Conservation (phyloP, 805 yeast species). For the Saccharomycopsis synnaedendra region DNA sequence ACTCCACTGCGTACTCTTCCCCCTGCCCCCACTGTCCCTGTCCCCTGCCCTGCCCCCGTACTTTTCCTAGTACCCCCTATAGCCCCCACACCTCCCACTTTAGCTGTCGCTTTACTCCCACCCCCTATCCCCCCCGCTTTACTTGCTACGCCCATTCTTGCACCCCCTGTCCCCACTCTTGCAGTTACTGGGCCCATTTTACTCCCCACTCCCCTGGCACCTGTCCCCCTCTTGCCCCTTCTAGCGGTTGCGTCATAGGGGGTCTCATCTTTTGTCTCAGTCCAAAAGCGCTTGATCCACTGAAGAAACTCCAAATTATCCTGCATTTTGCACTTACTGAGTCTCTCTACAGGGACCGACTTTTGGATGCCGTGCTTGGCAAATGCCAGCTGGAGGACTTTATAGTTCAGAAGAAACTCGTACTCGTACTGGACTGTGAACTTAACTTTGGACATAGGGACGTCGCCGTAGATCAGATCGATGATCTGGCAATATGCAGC, state of each 20-base stretch:
- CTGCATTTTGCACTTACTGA: slow-evolving; percentile 82
- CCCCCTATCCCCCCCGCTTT: not conserved
- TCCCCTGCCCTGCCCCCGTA: not conserved
- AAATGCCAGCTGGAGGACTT: slow-evolving; percentile 76
- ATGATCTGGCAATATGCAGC: slow-evolving; percentile 90
- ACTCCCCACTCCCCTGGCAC: not conserved
- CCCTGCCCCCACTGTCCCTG: not conserved
- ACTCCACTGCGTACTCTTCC: slow-evolving; percentile 3
- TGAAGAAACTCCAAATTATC: slow-evolving; percentile 91
- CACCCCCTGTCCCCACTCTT: not conserved
- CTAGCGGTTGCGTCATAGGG: slow-evolving; percentile 61
- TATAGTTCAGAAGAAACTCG: slow-evolving; percentile 71
- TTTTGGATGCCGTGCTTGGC: slow-evolving; percentile 58
- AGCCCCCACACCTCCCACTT: not conserved
- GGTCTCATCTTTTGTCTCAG: slow-evolving; percentile 55
- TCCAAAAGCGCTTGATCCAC: slow-evolving; percentile 83
- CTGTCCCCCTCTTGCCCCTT: slow-evolving; percentile 25
- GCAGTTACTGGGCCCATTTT: not conserved
- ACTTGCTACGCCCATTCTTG: not conserved
- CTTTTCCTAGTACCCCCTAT: not conserved
- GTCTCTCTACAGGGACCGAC: slow-evolving; percentile 66
- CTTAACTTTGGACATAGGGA: slow-evolving; percentile 71
- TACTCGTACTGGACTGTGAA: slow-evolving; percentile 63
- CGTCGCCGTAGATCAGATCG: slow-evolving; percentile 74
- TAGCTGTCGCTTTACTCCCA: not conserved